Base-by-base conservation (phyloP, 2,329 filamentous ascomycete species). In the Rhytidhysteron rufulum region DNA sequence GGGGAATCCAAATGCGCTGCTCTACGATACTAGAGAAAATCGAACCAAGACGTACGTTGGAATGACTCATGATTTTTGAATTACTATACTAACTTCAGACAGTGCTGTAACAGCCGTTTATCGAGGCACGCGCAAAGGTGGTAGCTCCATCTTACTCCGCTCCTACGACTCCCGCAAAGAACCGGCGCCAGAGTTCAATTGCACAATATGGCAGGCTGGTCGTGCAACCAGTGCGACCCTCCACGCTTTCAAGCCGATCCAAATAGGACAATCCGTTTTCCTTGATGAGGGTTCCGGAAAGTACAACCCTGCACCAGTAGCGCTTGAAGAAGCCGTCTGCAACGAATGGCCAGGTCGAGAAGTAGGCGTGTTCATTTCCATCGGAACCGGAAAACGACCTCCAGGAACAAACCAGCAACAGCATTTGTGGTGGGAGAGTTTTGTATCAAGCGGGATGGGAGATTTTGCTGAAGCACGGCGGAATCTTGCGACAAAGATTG, bases 261-360 rank as follows among this genome's bases (percentile, higher is more conserved):
- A 86, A 50, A 87, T 98, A 29, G 93, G 93, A 3, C 91, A 97
- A 63, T 91, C 89, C 1, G 76, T 89, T 8, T 98, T 98, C 58
- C 85, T 95, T 44, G 93, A 98, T 53, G 91, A 97, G 61, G 93
- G 93, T 1, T 77, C 79, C 1, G 93, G 93, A 4, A 89, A 85
- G 46, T 98, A 93, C 68, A 98, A 98, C 60, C 93, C 91, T 1
- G 78, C 89, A 0, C 87, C 89, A 1, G 79, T 86, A 47, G 80
- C 88, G 1, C 77, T 98, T 9, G 91, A 97, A 53, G 93, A 98
- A 68, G 91, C 91, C 5, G 80, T 86, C 1, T 75, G 88, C 32
- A 96, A 95, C 54, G 91, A 97, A 65, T 97, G 89, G 89, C 93
- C 93, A 0, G 91, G 90, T 1, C 79, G 93, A 21, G 90, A 97